phyloP scores from a whole-genome alignment of 352 stramenopile species.

The Globisporangium radiosum region DNA sequence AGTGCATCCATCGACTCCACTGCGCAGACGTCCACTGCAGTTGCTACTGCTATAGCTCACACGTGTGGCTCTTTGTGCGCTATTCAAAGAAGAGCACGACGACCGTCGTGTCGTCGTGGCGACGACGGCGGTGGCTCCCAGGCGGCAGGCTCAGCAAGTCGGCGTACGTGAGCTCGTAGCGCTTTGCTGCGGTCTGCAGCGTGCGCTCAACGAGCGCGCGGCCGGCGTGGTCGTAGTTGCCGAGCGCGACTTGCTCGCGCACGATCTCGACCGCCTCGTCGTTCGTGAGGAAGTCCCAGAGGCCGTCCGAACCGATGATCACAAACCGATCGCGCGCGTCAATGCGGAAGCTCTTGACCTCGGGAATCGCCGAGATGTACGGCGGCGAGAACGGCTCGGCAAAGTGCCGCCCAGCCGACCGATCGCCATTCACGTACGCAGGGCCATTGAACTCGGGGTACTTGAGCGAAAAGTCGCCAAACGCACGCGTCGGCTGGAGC shows the following conservation, averaged over 20 bases:
- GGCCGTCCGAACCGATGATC: constrained; percentile 94
- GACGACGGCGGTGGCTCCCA: constrained; percentile 72
- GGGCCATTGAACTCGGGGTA: constrained; percentile 91
- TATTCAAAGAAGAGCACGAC: constrained; percentile 87
- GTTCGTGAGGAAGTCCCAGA: constrained; percentile 97
- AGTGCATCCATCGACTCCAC: too few species aligned
- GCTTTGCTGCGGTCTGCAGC: constrained; percentile 66
- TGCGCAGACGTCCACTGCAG: too few species aligned
- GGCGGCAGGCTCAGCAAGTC: constrained; percentile 79
- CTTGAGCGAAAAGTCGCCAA: constrained; percentile 93
- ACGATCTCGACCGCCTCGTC: constrained; percentile 94
- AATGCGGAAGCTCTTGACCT: constrained; percentile 64
- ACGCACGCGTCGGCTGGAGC: constrained; percentile 84
- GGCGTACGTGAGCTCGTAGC: constrained; percentile 73
- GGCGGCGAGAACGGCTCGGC: constrained; percentile 86
- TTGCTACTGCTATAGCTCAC: too few species aligned
- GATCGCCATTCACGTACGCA: constrained; percentile 71
- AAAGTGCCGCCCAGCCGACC: constrained; percentile 84
- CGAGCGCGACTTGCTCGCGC: constrained; percentile 38
- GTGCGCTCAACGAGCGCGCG: constrained; percentile 75
- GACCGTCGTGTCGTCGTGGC: constrained; percentile 92
- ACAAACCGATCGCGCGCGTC: constrained; percentile 92
- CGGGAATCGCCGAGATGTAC: constrained; percentile 90
- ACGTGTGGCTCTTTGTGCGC: neutral
- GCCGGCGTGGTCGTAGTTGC: constrained; percentile 66